These are phyloP conservation scores for Vitellaria paradoxa DNA, from an alignment of 179 eudicot species.

Conservation along the genomic window DNA sequence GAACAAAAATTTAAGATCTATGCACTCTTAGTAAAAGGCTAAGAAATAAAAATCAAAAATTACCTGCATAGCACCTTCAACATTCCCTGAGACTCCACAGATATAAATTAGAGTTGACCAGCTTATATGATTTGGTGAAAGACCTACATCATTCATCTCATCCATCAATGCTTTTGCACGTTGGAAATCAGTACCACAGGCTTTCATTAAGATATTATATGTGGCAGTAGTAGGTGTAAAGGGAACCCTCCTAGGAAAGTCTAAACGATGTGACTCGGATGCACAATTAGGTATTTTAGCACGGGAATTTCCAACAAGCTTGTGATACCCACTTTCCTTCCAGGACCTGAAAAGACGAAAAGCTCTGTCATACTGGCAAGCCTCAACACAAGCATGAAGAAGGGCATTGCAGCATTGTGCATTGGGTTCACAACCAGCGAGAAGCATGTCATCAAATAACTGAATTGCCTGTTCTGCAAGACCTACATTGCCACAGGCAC, in stretches of 20 bases:
- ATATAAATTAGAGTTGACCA: constrained; percentile 79
- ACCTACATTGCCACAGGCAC: constrained; percentile 92
- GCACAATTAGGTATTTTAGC: constrained; percentile 15
- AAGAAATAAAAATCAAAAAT: not conserved
- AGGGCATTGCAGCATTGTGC: constrained; percentile 83
- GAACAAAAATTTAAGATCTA: not conserved
- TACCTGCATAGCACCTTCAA: constrained; percentile 77
- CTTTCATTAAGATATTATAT: constrained; percentile 88
- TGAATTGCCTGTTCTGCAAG: constrained; percentile 70
- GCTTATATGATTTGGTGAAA: constrained; percentile 86
- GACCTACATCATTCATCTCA: constrained; percentile 72
- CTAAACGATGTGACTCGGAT: constrained; percentile 30
- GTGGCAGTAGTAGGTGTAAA: constrained; percentile 80
- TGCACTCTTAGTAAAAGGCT: not conserved
- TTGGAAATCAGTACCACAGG: constrained; percentile 79
- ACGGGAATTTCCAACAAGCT: constrained; percentile 18
- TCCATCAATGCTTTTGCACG: constrained; percentile 78
- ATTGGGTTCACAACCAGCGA: constrained; percentile 82
- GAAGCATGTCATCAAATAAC: constrained; percentile 84
- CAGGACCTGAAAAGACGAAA: constrained; percentile 78
- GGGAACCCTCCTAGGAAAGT: constrained; percentile 42
- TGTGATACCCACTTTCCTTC: constrained; percentile 51
- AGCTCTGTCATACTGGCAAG: constrained; percentile 83
- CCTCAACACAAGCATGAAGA: constrained; percentile 95
- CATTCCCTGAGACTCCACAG: constrained; percentile 66